phyloP scores from a whole-genome alignment of 768 basidiomycete genomes.

The Rhodotorula graminis region DNA sequence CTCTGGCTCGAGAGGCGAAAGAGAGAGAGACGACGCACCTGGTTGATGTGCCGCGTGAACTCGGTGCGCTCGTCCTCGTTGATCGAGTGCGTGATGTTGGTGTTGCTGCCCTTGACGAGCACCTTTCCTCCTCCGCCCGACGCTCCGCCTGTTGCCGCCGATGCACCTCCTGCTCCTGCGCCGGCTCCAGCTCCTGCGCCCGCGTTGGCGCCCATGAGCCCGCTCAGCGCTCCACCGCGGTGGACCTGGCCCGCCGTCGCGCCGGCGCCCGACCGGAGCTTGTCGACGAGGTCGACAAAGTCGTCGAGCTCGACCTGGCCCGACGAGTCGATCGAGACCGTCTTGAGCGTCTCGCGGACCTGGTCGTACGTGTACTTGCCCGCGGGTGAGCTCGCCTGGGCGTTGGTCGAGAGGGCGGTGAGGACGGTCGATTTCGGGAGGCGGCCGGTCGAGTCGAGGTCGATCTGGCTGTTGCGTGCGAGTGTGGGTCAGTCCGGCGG shows the following conservation, averaged over 20 bases:
- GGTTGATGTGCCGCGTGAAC: conserved; percentile 98
- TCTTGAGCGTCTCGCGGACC: conserved; percentile 72
- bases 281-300: conserved; percentile 92
- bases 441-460: conserved; percentile 73
- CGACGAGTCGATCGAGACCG: conserved; percentile 79
- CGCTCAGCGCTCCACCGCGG: conserved; percentile 38
- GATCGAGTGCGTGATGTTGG: conserved; percentile 92
- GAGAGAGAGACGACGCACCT: conserved; percentile 54
- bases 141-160: not conserved
- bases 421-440: conserved; percentile 77
- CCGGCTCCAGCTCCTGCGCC: not conserved
- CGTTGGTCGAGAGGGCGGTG: conserved; percentile 64
- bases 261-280: conserved; percentile 53
- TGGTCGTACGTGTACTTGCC: conserved; percentile 83
- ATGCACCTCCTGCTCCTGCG: not conserved
- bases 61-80: conserved; percentile 93
- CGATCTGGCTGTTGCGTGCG: conserved; percentile 58
- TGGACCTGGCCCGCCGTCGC: conserved; percentile 34
- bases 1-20: not conserved
- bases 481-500: not conserved
- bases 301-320: conserved; percentile 96
- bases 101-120: conserved; percentile 87
- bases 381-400: conserved; percentile 15
- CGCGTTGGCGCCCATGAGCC: conserved; percentile 17
- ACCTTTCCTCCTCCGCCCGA: conserved; percentile 62